Evolutionary conservation across 225 moss, liverwort and hornwort species (phyloP), one percentile per base, ranked within the genome.

Genomic region (Physcomitrium patens): DNA sequence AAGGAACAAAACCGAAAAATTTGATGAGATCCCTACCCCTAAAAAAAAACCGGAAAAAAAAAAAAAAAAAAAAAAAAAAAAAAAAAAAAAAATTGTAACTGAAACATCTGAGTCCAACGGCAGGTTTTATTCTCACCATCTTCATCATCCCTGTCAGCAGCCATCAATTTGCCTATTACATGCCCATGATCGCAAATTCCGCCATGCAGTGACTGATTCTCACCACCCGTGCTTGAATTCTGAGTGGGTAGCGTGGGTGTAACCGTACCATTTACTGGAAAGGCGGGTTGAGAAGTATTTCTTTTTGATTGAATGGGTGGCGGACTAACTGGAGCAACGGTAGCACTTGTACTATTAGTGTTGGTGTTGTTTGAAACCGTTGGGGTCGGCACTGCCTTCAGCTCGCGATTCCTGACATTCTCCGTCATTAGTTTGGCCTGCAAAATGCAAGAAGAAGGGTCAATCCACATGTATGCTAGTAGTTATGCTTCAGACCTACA

Each of bases 141-240:
- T 70, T 78, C 69, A 78, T 66, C 26, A 37, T 67, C 56, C n/a
- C 37, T 67, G 61, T 27, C 68, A 61, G 67, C 26, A 51, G 75
- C 60, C 20, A 16, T 10, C 56, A 78, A 41, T 1, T 1, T 56
- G 66, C 60, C 83, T 19, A 67, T 79, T 63, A 83, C 72, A 71
- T 79, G 83, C 56, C 66, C 82, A 44, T 66, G 54, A 22, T 83
- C 57, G 71, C 83, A 83, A 53, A 16, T 23, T 55, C 48, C 71
- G 61, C 74, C 70, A 54, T 63, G 27, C 2, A 37, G 22, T 8
- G 62, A 17, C 57, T 43, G 70, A 31, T 0, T 57, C 56, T 72
- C 61, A 62, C 27, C 69, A 58, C 54, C 19, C 62, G 62, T 26
- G 43, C 12, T 50, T 20, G 26, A 9, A 41, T 15, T 44, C 43